Base-by-base conservation (phyloP, 441 rosid genomes). In the Eutrema salsugineum region DNA sequence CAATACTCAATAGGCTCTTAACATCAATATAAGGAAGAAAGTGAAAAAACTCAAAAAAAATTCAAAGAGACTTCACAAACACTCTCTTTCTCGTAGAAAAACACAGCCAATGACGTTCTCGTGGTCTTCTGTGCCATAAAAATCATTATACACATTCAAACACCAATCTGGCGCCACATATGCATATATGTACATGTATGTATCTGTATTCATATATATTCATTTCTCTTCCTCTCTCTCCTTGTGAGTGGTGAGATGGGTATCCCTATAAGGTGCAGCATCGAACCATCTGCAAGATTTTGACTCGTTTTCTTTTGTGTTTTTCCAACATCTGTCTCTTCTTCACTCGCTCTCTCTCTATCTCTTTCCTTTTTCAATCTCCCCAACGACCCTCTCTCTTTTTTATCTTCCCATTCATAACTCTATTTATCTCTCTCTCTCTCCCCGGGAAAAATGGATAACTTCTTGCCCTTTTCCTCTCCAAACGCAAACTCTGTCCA, bases 301-400 rank as follows among this genome's bases (percentile, higher is more conserved):
- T 76, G 62, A 76, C 76, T 70, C 67, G 63, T 56, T 48, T 63
- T 63, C 65, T 58, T 76, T 82, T 68, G 68, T 74, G 46, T 47
- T 59, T 71, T 56, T 68, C 78, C 78, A 81, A 86, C 91, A 84
- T 60, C 68, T 86, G 93, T 79, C 93, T 62, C 75, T 75, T 38
- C 70, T 60, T 72, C 65, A 66, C 68, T 73, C 62, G 80, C 30
- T 67, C 53, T 69, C 66, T 65, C 49, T 11, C 57, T 20, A 35
- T 46, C 20, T 66, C 50, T 54, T 43, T 44, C 50, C 49, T 48
- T 47, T n/a, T 12, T 5, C 42, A 48, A 49, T 57, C 66, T 33
- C 55, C 71, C 56, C 70, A 69, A 55, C 48, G 39, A 56, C 56
- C 66, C 27, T 35, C 61, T 53, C 70, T 67, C 73, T 27, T 15